Conservation (phyloP, 2,329 filamentous ascomycete species). For the Colletotrichum siamense region DNA sequence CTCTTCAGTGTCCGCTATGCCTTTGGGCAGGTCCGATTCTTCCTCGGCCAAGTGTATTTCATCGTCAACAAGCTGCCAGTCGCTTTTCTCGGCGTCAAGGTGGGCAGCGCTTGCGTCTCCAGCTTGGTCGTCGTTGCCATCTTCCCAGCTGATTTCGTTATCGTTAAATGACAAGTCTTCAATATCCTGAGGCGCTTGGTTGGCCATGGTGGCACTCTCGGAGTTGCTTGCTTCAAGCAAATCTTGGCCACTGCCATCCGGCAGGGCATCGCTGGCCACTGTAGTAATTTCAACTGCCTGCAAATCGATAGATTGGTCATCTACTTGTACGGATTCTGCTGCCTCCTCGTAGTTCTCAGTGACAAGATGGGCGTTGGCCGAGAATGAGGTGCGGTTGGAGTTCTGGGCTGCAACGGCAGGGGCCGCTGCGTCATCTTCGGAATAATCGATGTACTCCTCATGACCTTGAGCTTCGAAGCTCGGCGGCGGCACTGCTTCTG, state of each 20-base stretch:
- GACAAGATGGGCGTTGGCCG: neutral
- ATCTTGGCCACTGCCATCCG: neutral
- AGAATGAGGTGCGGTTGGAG: constrained; percentile 3
- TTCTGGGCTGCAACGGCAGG: neutral
- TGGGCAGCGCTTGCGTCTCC: neutral
- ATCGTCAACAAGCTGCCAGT: constrained; percentile 8
- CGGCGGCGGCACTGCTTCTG: constrained; percentile 2
- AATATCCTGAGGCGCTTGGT: neutral
- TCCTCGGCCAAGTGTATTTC: constrained; percentile 7
- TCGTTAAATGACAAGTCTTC: neutral
- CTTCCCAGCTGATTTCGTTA: constrained; percentile 26
- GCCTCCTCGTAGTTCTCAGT: neutral
- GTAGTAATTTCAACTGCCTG: neutral
- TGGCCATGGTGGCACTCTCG: neutral
- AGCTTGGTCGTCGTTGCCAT: neutral
- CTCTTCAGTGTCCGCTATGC: neutral
- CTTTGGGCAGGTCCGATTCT: constrained; percentile 1
- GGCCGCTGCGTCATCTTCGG: constrained; percentile 15
- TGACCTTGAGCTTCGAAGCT: constrained; percentile 8
- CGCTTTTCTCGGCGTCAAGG: neutral
- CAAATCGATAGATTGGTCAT: constrained; percentile 25
- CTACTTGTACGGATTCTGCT: constrained; percentile 10
- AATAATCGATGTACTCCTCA: constrained; percentile 22
- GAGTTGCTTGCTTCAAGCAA: too few species aligned
- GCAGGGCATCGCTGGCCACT: neutral